Evolutionary conservation across 1,139 yeast genomes (phyloP).

Genomic region (Yamadazyma trypodendri): DNA sequence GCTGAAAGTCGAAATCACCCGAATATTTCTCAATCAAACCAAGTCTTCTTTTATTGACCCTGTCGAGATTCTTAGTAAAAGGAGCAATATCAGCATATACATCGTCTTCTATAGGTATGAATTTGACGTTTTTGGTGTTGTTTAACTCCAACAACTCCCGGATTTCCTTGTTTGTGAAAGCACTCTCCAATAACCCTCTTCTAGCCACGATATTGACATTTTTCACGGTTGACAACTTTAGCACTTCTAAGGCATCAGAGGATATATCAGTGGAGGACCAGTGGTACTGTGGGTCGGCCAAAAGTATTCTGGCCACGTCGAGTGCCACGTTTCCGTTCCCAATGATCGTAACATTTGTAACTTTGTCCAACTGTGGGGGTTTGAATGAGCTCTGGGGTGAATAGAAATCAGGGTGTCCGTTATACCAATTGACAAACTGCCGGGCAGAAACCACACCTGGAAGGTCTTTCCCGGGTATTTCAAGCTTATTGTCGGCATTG

Average conservation of each 20-base stretch:
- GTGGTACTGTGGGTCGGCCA: conserved; percentile 53
- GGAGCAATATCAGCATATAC: conserved; percentile 42
- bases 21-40: conserved; percentile 59
- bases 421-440: conserved; percentile 93
- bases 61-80: conserved; percentile 41
- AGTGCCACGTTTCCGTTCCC: conserved; percentile 99
- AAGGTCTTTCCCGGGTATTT: conserved; percentile 59
- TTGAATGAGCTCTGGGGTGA: conserved; percentile 24
- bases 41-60: conserved; percentile 70
- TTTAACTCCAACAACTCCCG: conserved; percentile 73
- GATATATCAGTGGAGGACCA: conserved; percentile 78
- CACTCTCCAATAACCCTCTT: conserved; percentile 78
- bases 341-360: conserved; percentile 70
- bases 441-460: conserved; percentile 80
- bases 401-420: conserved; percentile 71
- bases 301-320: conserved; percentile 79
- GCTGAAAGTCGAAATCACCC: conserved; percentile 15
- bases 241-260: conserved; percentile 51
- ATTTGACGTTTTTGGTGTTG: conserved; percentile 50
- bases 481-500: conserved; percentile 52
- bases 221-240: conserved; percentile 54
- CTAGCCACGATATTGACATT: conserved; percentile 78
- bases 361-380: conserved; percentile 57
- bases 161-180: conserved; percentile 89
- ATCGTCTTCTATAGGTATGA: conserved; percentile 51